Evolutionary conservation across 164 flowering plant species (phyloP), one percentile per base, ranked within the genome.

Genomic region (Umbilicus rupestris): DNA sequence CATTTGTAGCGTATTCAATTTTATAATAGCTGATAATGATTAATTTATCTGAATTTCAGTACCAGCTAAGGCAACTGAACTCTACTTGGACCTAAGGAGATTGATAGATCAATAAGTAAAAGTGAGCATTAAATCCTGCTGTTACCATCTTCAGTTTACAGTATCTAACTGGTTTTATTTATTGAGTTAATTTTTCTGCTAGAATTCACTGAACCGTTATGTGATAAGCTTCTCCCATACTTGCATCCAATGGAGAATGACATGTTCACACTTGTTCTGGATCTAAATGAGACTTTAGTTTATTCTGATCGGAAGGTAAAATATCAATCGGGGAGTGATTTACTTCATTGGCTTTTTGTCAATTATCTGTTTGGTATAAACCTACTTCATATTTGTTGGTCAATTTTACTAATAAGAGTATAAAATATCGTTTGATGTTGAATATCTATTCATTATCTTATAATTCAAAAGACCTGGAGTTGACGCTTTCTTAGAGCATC

Each of bases 151-250:
- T 57, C 30, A 57, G 29, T 69, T 39, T 44, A 20, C 22, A 19
- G 0, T 9, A 41, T 37, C 12, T 59, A 62, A 55, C 8, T 55
- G 17, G 33, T 26, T 33, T 55, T 55, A 55, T 19, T 6, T 14
- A 12, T 19, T 55, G 17, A 19, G 33, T 59, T 44, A 7, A 42
- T 65, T 42, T 46, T 68, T 5, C 70, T n/a, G 65, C 71, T 90
- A 97, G 92, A 81, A 41, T 93, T 83, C 73, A 84, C 96, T 35
- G 97, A 93, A 47, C 98, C 98, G 69, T 72, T 80, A 22, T 82
- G 97, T 66, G 98, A 93, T 62, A 90, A 88, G 85, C 95, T 93
- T 73, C 98, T 93, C 63, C 97, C 97, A 42, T 96, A 93, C 81
- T 77, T 93, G 81, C 85, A 73, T 72, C 98, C 97, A n/a, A 29